Evolutionary conservation across 441 rosid genomes (phyloP).

Genomic region (Lepidium campestre): DNA sequence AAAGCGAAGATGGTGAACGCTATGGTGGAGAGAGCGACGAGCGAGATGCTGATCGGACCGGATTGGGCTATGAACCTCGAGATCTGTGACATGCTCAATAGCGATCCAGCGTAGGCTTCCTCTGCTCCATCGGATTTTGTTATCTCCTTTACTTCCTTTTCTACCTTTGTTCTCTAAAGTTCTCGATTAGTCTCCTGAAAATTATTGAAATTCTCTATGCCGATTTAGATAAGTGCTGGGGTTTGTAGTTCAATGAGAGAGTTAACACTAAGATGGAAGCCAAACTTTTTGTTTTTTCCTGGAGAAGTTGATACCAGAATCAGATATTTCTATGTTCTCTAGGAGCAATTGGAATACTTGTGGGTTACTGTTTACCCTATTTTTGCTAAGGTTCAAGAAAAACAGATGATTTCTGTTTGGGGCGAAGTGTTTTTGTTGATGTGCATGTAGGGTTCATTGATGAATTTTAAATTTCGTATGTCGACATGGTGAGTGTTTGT

Average conservation of each 20-base stretch:
- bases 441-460: not conserved
- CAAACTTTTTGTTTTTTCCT: not conserved
- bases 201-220: not conserved
- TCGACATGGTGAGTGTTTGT: conserved; percentile 2
- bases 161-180: not conserved
- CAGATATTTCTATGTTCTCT: not conserved
- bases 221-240: not conserved
- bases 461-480: not conserved
- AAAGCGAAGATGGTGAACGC: conserved; percentile 81
- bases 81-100: conserved; percentile 98
- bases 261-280: not conserved
- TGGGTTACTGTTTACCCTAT: not conserved
- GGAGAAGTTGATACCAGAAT: not conserved
- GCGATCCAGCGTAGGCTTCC: conserved; percentile 75
- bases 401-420: not conserved
- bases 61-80: conserved; percentile 99
- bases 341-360: not conserved
- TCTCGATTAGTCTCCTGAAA: not conserved
- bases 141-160: not conserved
- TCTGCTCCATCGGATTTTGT: conserved; percentile 10
- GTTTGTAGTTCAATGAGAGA: not conserved
- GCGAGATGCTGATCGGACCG: conserved; percentile 97
- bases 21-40: conserved; percentile 96
- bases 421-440: conserved; percentile 1
- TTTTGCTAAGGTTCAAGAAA: not conserved